phyloP scores from a whole-genome alignment of 2,329 filamentous ascomycete species.

The Lachnellula occidentalis region DNA sequence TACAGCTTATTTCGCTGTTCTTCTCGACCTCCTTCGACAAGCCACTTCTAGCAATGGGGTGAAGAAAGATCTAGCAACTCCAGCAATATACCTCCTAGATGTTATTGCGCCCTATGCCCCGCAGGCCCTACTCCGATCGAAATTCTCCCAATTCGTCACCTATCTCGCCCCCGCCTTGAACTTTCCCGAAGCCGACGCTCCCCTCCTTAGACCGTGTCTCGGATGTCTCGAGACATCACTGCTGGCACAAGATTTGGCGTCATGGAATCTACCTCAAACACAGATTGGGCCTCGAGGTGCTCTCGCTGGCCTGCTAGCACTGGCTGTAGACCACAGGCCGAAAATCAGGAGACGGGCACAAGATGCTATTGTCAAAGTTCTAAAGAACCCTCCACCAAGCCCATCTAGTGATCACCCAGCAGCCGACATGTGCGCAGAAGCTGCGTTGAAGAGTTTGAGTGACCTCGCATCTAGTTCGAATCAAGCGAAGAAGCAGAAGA shows the following conservation, averaged over 20 bases:
- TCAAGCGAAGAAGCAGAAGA: slow-evolving; percentile 64
- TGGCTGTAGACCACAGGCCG: slow-evolving; percentile 80
- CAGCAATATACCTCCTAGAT: slow-evolving; percentile 93
- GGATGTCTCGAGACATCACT: slow-evolving; percentile 91
- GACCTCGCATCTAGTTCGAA: slow-evolving; percentile 62
- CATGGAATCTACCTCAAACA: slow-evolving; percentile 81
- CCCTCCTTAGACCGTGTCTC: slow-evolving; percentile 79
- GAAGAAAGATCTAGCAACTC: slow-evolving; percentile 77
- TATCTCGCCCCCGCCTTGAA: slow-evolving; percentile 80
- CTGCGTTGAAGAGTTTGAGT: slow-evolving; percentile 72
- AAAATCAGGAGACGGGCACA: slow-evolving; percentile 93
- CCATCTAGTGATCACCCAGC: slow-evolving; percentile 92
- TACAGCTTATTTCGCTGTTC: slow-evolving; percentile 93
- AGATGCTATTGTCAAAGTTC: slow-evolving; percentile 77
- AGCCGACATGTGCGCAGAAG: slow-evolving; percentile 93
- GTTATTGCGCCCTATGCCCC: slow-evolving; percentile 81
- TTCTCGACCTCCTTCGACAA: slow-evolving; percentile 80
- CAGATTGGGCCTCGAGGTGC: slow-evolving; percentile 83
- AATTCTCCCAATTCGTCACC: slow-evolving; percentile 89
- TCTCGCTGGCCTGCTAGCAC: slow-evolving; percentile 75
- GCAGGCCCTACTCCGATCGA: slow-evolving; percentile 80
- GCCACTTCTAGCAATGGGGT: slow-evolving; percentile 60
- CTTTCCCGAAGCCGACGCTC: slow-evolving; percentile 76
- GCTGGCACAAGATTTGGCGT: slow-evolving; percentile 76
- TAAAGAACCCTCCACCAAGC: slow-evolving; percentile 81